Percentiles rank a stretch among this genome's conserved stretches.
phyloP scores from a whole-genome alignment of 1,139 yeast species.

The Protomyces macrosporus region DNA sequence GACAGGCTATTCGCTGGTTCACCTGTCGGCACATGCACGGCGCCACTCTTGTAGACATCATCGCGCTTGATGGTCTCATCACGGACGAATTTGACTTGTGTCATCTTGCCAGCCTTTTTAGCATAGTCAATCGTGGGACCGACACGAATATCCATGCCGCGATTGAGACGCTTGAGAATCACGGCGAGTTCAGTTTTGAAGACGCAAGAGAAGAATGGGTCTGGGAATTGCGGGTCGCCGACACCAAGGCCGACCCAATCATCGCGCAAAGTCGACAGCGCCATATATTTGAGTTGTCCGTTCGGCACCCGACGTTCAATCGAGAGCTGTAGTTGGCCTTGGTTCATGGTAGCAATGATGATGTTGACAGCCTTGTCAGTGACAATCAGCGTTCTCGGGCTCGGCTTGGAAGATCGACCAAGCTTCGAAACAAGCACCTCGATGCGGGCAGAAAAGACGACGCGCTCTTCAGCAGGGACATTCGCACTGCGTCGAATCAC shows the following conservation, averaged over 20 bases:
- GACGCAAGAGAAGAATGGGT: constrained; percentile 68
- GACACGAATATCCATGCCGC: constrained; percentile 56
- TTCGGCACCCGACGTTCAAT: constrained; percentile 64
- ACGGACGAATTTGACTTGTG: constrained; percentile 61
- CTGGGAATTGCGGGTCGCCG: constrained; percentile 53
- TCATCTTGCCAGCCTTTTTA: constrained; percentile 79
- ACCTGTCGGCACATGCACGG: constrained; percentile 77
- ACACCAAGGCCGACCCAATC: constrained; percentile 85
- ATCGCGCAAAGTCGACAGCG: constrained; percentile 73
- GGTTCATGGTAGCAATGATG: constrained; percentile 65
- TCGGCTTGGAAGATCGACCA: constrained; percentile 82
- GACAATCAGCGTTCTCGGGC: constrained; percentile 66
- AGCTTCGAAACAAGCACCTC: constrained; percentile 78
- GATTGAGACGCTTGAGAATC: constrained; percentile 61
- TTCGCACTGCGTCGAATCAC: constrained; percentile 60
- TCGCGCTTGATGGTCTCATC: constrained; percentile 61
- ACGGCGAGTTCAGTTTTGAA: constrained; percentile 89
- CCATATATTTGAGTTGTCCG: constrained; percentile 56
- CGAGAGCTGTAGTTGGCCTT: constrained; percentile 62
- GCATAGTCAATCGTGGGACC: constrained; percentile 76
- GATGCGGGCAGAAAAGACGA: constrained; percentile 76
- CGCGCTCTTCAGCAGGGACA: constrained; percentile 51
- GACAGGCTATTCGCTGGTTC: constrained; percentile 65
- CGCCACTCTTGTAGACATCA: constrained; percentile 82
- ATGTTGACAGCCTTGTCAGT: constrained; percentile 50